Conservation (phyloP, 2,329 filamentous ascomycete genomes). For the Westerdykella aurantiaca region DNA sequence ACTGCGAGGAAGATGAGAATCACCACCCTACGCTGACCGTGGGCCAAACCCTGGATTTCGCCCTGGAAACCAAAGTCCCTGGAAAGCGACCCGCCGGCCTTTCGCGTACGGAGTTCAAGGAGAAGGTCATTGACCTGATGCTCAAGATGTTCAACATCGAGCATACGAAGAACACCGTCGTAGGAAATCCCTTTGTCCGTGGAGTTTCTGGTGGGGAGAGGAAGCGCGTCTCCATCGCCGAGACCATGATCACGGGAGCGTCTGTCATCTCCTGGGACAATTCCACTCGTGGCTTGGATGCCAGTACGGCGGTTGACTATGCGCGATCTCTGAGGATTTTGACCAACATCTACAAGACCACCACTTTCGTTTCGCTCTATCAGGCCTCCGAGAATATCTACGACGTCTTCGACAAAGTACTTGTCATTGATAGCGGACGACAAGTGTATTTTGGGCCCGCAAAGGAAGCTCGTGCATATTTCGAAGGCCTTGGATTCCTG, state of each 20-base stretch:
- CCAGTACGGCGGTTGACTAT: conserved; percentile 46
- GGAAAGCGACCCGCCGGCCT: conserved; percentile 71
- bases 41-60: conserved; percentile 79
- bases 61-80: conserved; percentile 77
- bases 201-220: conserved; percentile 75
- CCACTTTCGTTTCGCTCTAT: conserved; percentile 80
- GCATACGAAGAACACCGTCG: conserved; percentile 77
- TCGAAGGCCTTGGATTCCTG: conserved; percentile 69
- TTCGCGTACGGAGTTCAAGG: conserved; percentile 67
- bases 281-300: conserved; percentile 45
- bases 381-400: conserved; percentile 82
- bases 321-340: conserved; percentile 49
- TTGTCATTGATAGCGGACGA: conserved; percentile 70
- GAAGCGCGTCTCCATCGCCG: conserved; percentile 75
- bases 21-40: conserved; percentile 83
- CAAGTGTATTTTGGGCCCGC: conserved; percentile 72
- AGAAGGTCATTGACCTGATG: conserved; percentile 65
- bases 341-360: conserved; percentile 77
- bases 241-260: conserved; percentile 70
- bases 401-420: conserved; percentile 73
- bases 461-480: conserved; percentile 63
- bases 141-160: conserved; percentile 93
- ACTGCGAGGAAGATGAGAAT: conserved; percentile 81
- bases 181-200: conserved; percentile 74
- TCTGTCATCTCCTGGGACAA: conserved; percentile 62